Percentiles rank a stretch among this genome's conserved stretches.
Conservation (phyloP, 169 alveolate species). For the Plasmodium berghei region DNA sequence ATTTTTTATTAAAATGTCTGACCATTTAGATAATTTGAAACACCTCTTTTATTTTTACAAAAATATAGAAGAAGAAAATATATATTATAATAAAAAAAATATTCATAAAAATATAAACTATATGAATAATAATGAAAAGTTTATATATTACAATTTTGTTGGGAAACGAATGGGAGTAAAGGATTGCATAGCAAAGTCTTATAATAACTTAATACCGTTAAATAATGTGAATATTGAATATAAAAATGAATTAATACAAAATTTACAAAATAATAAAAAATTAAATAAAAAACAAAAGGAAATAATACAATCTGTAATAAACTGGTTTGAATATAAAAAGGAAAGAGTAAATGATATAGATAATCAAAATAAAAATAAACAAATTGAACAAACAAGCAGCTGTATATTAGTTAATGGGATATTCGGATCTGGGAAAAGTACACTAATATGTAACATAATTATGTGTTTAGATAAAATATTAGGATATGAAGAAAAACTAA, state of each 20-base stretch:
- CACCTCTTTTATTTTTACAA: constrained; percentile 34
- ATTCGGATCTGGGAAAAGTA: constrained; percentile 67
- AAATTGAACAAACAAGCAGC: background rate
- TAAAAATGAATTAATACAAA: background rate
- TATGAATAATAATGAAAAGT: background rate
- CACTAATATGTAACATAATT: constrained; percentile 37
- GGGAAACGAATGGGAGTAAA: constrained; percentile 11
- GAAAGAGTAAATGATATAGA: background rate
- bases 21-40: constrained; percentile 31
- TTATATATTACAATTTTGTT: constrained; percentile 1
- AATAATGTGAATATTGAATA: constrained; percentile 4
- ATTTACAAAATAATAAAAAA: background rate
- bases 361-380: background rate
- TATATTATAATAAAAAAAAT: background rate
- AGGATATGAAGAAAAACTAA: constrained; percentile 8
- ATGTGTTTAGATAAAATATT: constrained; percentile 25
- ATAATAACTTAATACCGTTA: background rate
- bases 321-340: constrained; percentile 12
- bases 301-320: constrained; percentile 11
- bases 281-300: constrained; percentile 35
- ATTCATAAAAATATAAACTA: background rate
- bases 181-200: background rate
- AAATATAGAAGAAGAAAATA: background rate
- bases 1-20: constrained; percentile 16
- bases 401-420: constrained; percentile 58